Evolutionary conservation across 139 green algal species (phyloP), one percentile per base, ranked within the genome.

Genomic region (Tetradesmus obliquus): DNA sequence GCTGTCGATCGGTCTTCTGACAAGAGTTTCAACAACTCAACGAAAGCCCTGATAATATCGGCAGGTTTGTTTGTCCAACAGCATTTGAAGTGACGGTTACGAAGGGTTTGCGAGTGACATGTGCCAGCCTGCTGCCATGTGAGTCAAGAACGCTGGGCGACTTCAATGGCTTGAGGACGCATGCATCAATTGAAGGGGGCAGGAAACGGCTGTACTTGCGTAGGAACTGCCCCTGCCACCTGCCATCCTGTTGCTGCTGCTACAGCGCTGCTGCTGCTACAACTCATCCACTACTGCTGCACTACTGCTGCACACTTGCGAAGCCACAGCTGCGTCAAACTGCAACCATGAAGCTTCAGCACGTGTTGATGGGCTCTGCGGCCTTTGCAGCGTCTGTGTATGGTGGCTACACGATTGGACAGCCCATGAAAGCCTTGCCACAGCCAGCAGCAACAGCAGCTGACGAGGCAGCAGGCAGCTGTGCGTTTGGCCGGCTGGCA

Each of bases 401-500:
- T 4, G 51, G 45, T 20, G 66, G 62, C 45, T 69, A 69, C 45
- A 10, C 54, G 45, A 66, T 55, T 55, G 62, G 32, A 5, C 20
- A 82, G 66, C 66, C 85, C 19, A 55, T 19, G 24, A 89, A 89
- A 66, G 5, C 15, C 24, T 66, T 89, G 55, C 72, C 62, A 51
- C 53, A 8, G 69, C 20, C 76, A 62, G 86, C 53, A 84, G 86
- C 55, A 81, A 20, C 54, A 45, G 54, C 53, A 45, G 54, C 82
- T 24, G 66, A n/a, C 24, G 66, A 76, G 15, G 5, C 66, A 24
- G n/a, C 66, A 24, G 66, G 66, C 66, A 17, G n/a, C 12, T 85
- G 22, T 13, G 69, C 66, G 51, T 97, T 96, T 79, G 92, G 96
- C 81, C 45, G 66, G 5, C 55, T 97, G 5, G 95, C 95, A 4